Evolutionary conservation across 2,329 filamentous ascomycete genomes (phyloP), one percentile per base, ranked within the genome.

Genomic region (Cladosporium sp.): DNA sequence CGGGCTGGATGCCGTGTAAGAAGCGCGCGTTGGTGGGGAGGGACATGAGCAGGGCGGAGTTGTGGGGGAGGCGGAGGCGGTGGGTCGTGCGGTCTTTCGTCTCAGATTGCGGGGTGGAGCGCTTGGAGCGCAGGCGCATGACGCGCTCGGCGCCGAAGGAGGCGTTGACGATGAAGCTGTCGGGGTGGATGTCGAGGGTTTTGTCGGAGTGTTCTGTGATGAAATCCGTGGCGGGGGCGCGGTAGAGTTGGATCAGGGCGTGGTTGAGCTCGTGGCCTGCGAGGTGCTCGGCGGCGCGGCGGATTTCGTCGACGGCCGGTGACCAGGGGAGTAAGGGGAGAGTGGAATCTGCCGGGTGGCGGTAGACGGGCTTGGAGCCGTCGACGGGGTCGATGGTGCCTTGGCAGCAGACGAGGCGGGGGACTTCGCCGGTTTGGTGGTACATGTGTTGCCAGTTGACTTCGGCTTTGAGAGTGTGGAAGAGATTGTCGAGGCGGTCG

Each of bases 171-270:
- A 98, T 95, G 55, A 79, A 91, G 19, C 87, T 93, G 4, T 78
- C 83, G 22, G 80, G 82, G 10, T 83, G 84, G 53, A 98, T 93
- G 67, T 98, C 93, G 19, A 98, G 76, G 0, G 92, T 95, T 72
- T 98, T 98, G 68, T 98, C 93, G 37, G 89, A 95, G 66, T 98
- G 93, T 66, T 98, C 93, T 0, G 89, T 93, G 57, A 98, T 98
- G 66, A 89, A 89, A 70, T 98, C 93, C 44, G 82, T 83, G 2
- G 92, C 89, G 60, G 80, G 79, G n/a, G 35, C n/a, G n/a, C 93
- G 87, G 65, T 98, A 98, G 54, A 90, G 81, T 65, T 98, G 93
- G 43, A 98, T 95, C 44, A 98, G 74, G 1, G 85, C 91, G 66
- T 98, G 93, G 63, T 98, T 98, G 40, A 98, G 72, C 1, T 81